Percentiles rank a stretch among this genome's conserved stretches.
phyloP scores from a whole-genome alignment of 495 filamentous ascomycete genomes.

The Thermothielavioides terrestris region DNA sequence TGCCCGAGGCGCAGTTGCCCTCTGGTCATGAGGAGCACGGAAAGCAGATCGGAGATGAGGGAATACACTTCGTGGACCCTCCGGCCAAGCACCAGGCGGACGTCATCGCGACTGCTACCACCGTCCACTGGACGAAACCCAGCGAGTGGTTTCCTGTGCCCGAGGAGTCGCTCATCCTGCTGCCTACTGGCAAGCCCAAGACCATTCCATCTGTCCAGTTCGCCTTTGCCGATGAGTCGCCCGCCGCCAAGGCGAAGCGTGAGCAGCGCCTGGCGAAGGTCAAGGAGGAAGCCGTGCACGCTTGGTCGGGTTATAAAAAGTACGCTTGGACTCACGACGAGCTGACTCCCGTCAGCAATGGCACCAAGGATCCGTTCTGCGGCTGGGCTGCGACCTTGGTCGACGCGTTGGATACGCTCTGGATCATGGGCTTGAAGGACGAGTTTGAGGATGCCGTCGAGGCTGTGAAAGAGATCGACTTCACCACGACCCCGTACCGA shows the following conservation, averaged over 20 bases:
- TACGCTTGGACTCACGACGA: slow-evolving; percentile 85
- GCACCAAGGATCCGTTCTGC: slow-evolving; percentile 67
- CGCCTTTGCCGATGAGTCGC: slow-evolving; percentile 54
- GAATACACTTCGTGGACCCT: slow-evolving; percentile 1
- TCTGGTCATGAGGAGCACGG: slow-evolving; percentile 8
- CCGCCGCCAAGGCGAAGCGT: slow-evolving; percentile 51
- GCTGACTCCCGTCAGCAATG: slow-evolving; percentile 57
- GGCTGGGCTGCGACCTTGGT: slow-evolving; percentile 94
- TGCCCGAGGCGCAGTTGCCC: slow-evolving; percentile 5
- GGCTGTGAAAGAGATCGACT: slow-evolving; percentile 75
- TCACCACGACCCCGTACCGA: slow-evolving; percentile 59
- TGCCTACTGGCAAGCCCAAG: slow-evolving; percentile 64
- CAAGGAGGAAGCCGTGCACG: slow-evolving; percentile 63
- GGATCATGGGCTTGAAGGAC: slow-evolving; percentile 87
- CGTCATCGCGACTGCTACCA: slow-evolving; percentile 14
- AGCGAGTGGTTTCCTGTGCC: slow-evolving; percentile 69
- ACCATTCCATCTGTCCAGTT: slow-evolving; percentile 69
- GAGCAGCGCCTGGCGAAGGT: slow-evolving; percentile 58
- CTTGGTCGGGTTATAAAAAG: slow-evolving; percentile 76
- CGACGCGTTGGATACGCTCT: slow-evolving; percentile 86
- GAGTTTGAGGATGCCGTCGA: slow-evolving; percentile 84
- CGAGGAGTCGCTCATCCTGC: slow-evolving; percentile 55
- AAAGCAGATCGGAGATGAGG: slow-evolving; percentile 3
- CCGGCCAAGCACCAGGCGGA: slow-evolving; percentile 5
- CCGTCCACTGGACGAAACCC: slow-evolving; percentile 60